Base-by-base conservation (phyloP, 768 basidiomycete species). In the Polyporus arcularius region DNA sequence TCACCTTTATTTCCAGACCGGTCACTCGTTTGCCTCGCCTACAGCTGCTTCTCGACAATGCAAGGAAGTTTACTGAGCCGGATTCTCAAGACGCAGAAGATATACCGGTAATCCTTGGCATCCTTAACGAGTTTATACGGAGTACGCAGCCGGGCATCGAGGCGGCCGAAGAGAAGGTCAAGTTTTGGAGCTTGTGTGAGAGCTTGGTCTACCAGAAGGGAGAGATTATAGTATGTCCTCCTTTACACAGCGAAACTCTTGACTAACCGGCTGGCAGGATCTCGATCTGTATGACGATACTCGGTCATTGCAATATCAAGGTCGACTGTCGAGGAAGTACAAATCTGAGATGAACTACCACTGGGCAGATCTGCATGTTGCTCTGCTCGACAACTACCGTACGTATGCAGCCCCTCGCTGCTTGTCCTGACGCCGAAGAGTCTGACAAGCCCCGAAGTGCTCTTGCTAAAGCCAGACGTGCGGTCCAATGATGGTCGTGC, bases 101-200 rank as follows among this genome's bases (percentile, higher is more conserved):
- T 4, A 78, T 96, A 7, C 92, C 92, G 1, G 78, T 92, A 4
- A 83, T 91, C 16, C 68, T 91, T 28, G 80, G 79, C 10, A 82
- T 94, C 3, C 67, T 96, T 55, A 84, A 80, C 32, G 83, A 87
- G 48, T 87, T 86, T 62, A 80, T 96, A 61, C 93, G 90, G 78
- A 88, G 88, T 64, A 92, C 92, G 0, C 88, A 96, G 68, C 93
- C 93, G 1, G 94, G 94, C 4, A 95, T 96, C 60, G 90, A 86
- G 61, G 90, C 88, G n/a, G 92, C 94, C 1, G 94, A 96, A 70
- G 82, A 85, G 63, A 94, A 94, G 71, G 94, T 95, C 65, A 94
- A 93, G 69, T 87, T 93, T 61, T 92, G 89, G 88, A 85, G 79
- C 54, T 75, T 96, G 3, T 86, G 85, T 64, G 92, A 96, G 75